Conservation (phyloP, 2,329 filamentous ascomycete genomes). For the Sarocladium brachiariae region DNA sequence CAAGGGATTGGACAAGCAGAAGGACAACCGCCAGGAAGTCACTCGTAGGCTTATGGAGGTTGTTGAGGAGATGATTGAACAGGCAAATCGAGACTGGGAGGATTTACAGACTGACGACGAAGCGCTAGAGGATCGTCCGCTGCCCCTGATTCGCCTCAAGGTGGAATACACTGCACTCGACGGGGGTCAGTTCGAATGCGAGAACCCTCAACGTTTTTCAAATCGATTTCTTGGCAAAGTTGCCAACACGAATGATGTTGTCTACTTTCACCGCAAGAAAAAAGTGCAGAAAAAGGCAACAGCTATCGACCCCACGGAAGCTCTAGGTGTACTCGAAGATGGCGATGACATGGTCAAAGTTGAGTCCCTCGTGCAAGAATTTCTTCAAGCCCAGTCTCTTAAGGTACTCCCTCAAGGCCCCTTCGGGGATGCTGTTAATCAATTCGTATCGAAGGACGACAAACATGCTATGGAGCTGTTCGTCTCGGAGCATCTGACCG, state of each 20-base stretch:
- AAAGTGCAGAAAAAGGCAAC: conserved; percentile 35
- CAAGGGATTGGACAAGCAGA: conserved; percentile 68
- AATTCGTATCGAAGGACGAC: conserved; percentile 93
- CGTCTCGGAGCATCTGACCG: conserved; percentile 62
- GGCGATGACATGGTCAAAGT: conserved; percentile 69
- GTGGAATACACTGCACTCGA: conserved; percentile 86
- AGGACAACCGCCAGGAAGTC: conserved; percentile 76
- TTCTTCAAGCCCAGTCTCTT: conserved; percentile 77
- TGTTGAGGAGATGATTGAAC: conserved; percentile 79
- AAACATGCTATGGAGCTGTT: conserved; percentile 85
- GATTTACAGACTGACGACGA: conserved; percentile 63
- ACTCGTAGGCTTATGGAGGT: conserved; percentile 69
- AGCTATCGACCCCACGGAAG: conserved; percentile 54
- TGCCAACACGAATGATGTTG: conserved; percentile 88
- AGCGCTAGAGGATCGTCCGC: conserved; percentile 54
- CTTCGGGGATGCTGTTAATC: conserved; percentile 85
- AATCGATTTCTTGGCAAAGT: conserved; percentile 87
- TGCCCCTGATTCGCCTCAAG: conserved; percentile 81
- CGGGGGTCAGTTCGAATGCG: conserved; percentile 78
- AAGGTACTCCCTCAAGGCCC: conserved; percentile 89
- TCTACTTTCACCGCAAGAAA: conserved; percentile 90
- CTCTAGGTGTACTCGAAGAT: conserved; percentile 45
- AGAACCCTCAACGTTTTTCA: conserved; percentile 94
- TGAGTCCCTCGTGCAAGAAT: conserved; percentile 81
- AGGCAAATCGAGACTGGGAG: conserved; percentile 77